Evolutionary conservation across 2,329 filamentous ascomycete species (phyloP).

Genomic region (Didymella arachidicola): DNA sequence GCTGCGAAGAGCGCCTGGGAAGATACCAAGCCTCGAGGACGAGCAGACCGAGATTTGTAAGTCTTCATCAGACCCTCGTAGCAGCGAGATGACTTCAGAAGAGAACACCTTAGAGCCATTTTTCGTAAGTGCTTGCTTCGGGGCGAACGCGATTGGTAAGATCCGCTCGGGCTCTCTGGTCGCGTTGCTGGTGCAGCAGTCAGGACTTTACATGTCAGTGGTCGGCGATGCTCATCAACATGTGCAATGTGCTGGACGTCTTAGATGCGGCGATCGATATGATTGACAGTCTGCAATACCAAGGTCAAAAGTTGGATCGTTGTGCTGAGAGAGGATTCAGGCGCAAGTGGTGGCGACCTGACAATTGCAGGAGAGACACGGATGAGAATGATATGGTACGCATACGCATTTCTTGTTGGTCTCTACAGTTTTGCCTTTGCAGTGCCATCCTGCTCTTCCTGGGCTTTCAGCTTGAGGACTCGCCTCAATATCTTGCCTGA

Average conservation of each 20-base stretch:
- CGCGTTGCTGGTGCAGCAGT: background rate
- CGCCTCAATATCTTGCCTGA: conserved; percentile 58
- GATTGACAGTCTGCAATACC: background rate
- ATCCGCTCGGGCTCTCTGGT: background rate
- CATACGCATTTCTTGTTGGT: background rate
- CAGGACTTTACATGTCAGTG: background rate
- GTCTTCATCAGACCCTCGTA: background rate
- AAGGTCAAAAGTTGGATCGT: background rate
- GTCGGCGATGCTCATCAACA: background rate
- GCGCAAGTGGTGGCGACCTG: background rate
- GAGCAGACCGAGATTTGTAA: background rate
- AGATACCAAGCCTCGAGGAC: background rate
- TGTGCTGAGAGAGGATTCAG: background rate
- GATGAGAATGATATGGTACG: background rate
- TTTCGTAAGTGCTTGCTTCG: background rate
- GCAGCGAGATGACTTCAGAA: background rate
- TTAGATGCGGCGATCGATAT: background rate
- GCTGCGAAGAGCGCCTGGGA: background rate
- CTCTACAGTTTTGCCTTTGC: conserved; percentile 55
- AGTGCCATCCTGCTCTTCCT: conserved; percentile 50
- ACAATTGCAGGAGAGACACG: background rate
- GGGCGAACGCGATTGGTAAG: background rate
- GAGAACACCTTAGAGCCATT: background rate
- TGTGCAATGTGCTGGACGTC: background rate
- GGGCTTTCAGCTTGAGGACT: conserved; percentile 54